Evolutionary conservation across 108 stramenopile species (phyloP).

Genomic region (Cyclotella cryptica): DNA sequence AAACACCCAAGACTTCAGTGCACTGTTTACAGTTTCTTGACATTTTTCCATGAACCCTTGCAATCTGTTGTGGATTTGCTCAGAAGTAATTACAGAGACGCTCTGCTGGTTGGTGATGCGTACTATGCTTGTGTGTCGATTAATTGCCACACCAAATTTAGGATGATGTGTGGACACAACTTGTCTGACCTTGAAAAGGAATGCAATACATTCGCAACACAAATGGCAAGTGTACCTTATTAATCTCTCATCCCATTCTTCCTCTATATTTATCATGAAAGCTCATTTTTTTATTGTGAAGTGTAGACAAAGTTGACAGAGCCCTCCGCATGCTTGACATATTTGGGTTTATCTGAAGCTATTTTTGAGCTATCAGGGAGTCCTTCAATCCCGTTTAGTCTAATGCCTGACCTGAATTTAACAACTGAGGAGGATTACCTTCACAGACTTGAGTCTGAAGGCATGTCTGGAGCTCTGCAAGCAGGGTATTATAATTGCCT

Average conservation of each 20-base stretch:
- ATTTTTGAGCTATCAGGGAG: no score
- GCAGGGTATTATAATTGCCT: not conserved
- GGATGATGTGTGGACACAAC: slow-evolving; percentile 9
- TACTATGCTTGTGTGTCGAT: not conserved
- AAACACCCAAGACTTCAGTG: not conserved
- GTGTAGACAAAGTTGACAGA: not conserved
- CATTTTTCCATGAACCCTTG: slow-evolving; percentile 14
- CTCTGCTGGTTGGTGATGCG: slow-evolving; percentile 18
- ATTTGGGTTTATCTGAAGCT: no score
- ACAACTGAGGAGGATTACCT: not conserved
- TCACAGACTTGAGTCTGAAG: no score
- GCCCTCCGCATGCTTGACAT: no score
- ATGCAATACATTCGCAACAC: not conserved
- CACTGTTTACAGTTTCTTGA: not conserved
- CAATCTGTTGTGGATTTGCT: not conserved
- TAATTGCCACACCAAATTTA: not conserved
- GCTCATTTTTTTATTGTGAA: not conserved
- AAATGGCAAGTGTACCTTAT: not conserved
- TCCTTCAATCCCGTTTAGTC: no score
- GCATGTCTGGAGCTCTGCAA: no score
- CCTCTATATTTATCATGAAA: not conserved
- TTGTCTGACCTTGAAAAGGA: slow-evolving; percentile 17
- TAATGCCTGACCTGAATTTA: no score
- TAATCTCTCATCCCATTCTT: not conserved
- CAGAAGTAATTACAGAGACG: not conserved